These are phyloP conservation scores for Selaginella tamariscina DNA, from an alignment of 75 land plant genomes.

Conservation along the genomic window DNA sequence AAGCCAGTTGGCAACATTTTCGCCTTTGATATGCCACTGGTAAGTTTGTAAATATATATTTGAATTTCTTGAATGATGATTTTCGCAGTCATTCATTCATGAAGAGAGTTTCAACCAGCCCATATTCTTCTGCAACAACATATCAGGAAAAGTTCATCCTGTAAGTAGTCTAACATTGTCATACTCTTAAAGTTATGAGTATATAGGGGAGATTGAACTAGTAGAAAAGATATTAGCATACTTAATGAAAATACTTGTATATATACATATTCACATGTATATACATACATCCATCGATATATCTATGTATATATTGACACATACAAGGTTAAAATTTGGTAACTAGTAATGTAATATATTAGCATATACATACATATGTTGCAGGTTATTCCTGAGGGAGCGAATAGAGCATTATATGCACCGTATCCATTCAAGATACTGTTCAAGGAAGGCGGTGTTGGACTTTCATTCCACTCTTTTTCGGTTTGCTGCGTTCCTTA, in stretches of 20 bases:
- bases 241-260: too few relatives aligned
- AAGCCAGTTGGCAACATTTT: slow-evolving; percentile 44
- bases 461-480: slow-evolving; percentile 90
- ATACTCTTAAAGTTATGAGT: slow-evolving; percentile 11
- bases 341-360: too few relatives aligned
- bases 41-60: slow-evolving; percentile 10
- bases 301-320: too few relatives aligned
- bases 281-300: too few relatives aligned
- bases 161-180: slow-evolving; percentile 34
- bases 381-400: slow-evolving; percentile 75
- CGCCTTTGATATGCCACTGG: slow-evolving; percentile 84
- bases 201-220: too few relatives aligned
- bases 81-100: slow-evolving; percentile 64
- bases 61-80: neutral
- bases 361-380: too few relatives aligned
- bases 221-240: too few relatives aligned
- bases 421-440: slow-evolving; percentile 83
- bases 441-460: slow-evolving; percentile 99
- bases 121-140: slow-evolving; percentile 81
- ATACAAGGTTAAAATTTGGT: too few relatives aligned
- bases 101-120: slow-evolving; percentile 92
- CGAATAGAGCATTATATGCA: slow-evolving; percentile 67
- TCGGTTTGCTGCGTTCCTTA: slow-evolving; percentile 51
- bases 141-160: slow-evolving; percentile 83
- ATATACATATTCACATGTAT: too few relatives aligned